Evolutionary conservation across 768 basidiomycete species (phyloP), one percentile per base, ranked within the genome.

Genomic region (Leccinum longicurvipes): DNA sequence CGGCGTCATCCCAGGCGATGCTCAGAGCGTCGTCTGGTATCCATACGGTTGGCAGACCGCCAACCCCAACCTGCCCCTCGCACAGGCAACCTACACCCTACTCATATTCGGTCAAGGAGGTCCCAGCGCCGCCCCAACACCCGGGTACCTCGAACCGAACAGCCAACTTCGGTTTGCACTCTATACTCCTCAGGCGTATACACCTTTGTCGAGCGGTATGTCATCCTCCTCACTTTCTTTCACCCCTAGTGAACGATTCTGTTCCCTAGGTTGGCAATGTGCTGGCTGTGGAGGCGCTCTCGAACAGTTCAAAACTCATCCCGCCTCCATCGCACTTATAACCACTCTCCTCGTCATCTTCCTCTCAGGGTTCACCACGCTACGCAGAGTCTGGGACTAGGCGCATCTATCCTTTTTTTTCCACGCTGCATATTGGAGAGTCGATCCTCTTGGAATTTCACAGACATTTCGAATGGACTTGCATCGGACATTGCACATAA

Each of bases 131-230:
- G 63, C 67, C 6, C 67, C 81, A 8, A 62, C 74, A 7, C 78
- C 81, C 0, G 87, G 87, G 0, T 71, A 74, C 60, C 74, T 89
- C 53, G 75, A 70, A 50, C 78, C 83, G 34, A 83, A 85, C 65
- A 73, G 73, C 27, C 71, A 77, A 4, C 74, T 84, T 47, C 67
- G 72, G 59, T 89, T 89, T 67, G 83, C 83, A 32, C 63, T 89
- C 60, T 89, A 89, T 67, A 77, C 77, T 24, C 85, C 85, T 10
- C 77, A 77, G 58, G 12, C 72, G 6, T 84, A 85, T 64, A 83
- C 80, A 4, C 79, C 81, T 8, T 65, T 84, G n/a, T 56, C 74
- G 11, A 76, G 82, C 73, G 72, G 76, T 71, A 28, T 48, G 68
- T 51, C 39, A 11, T 53, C 14, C 21, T 57, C 14, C 11, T 36